Evolutionary conservation across 129 eudicot species (phyloP).

Genomic region (Deinandra increscens): DNA sequence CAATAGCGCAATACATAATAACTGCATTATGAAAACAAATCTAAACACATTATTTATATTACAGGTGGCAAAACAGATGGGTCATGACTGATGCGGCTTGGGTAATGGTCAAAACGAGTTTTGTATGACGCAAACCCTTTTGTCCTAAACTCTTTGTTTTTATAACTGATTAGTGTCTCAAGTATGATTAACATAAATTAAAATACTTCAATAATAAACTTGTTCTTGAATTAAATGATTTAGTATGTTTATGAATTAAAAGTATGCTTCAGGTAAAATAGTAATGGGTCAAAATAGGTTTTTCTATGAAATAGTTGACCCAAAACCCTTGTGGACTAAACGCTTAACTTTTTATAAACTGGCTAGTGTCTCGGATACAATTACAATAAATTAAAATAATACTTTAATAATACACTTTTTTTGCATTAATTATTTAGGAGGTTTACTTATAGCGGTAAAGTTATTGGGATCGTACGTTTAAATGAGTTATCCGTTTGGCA

Average conservation of each 20-base stretch:
- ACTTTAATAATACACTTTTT: neutral
- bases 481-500: too few species aligned
- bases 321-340: neutral
- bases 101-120: neutral
- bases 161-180: too few species aligned
- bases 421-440: neutral
- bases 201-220: too few species aligned
- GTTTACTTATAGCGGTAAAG: too few species aligned
- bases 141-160: too few species aligned
- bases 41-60: neutral
- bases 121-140: too few species aligned
- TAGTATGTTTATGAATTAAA: too few species aligned
- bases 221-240: too few species aligned
- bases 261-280: too few species aligned
- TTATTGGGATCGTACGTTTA: too few species aligned
- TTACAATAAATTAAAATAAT: neutral
- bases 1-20: neutral
- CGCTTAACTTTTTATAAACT: neutral
- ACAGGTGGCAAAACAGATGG: neutral
- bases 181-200: too few species aligned
- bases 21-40: slow-evolving; percentile 1
- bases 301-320: neutral
- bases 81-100: neutral
- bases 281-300: neutral
- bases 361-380: neutral